Evolutionary conservation across 2,329 filamentous ascomycete species (phyloP).

Genomic region (Magnaporthales sp.): DNA sequence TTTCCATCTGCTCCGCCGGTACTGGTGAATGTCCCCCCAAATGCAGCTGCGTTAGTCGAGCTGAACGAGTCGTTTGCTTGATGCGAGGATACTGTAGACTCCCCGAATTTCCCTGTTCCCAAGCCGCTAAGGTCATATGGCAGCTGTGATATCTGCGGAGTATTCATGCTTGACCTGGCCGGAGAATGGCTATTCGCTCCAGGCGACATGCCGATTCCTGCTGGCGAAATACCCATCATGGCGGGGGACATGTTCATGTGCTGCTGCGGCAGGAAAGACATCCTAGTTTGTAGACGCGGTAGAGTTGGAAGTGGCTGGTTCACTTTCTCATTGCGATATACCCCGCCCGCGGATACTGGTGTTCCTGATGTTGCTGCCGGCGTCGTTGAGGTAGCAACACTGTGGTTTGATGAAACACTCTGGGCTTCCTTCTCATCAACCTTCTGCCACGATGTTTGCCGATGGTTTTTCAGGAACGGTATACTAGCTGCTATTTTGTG

Average conservation of each 20-base stretch:
- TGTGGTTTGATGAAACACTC: background rate
- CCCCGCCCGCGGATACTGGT: background rate
- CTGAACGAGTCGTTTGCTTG: constrained; percentile 17
- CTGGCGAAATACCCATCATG: background rate
- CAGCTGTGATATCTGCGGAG: background rate
- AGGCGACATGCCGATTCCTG: background rate
- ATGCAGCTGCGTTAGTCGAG: constrained; percentile 17
- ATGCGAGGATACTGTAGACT: constrained; percentile 12
- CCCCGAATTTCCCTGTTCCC: background rate
- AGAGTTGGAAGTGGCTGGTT: background rate
- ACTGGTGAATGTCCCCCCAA: constrained; percentile 11
- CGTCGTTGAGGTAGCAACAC: background rate
- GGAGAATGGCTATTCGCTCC: background rate
- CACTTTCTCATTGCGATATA: background rate
- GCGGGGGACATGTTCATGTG: constrained; percentile 2
- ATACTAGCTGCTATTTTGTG: constrained; percentile 20
- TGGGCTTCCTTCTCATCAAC: constrained; percentile 16
- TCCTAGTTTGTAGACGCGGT: background rate
- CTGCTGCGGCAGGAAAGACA: background rate
- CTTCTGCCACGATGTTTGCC: constrained; percentile 17
- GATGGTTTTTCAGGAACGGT: constrained; percentile 22
- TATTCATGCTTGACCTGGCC: background rate
- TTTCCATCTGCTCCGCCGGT: constrained; percentile 20
- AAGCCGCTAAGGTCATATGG: background rate
- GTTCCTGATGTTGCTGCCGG: background rate